Conservation (phyloP, 83 land plant genomes). For the Thuja plicata region DNA sequence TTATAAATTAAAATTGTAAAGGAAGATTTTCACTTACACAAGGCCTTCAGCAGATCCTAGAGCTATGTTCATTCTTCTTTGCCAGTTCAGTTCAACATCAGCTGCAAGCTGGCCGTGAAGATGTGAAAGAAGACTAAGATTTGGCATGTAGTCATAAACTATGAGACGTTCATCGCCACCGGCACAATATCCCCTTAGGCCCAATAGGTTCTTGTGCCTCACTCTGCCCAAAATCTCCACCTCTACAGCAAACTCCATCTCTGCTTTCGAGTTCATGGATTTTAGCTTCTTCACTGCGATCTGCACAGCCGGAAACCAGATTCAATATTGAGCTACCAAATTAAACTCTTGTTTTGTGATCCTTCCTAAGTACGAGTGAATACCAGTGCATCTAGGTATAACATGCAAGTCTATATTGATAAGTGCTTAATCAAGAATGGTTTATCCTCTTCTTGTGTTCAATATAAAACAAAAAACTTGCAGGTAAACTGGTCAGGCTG, state of each 20-base stretch:
- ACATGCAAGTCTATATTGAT: not conserved
- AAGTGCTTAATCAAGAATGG: not conserved
- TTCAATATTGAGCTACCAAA: not conserved
- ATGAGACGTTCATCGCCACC: constrained; percentile 50
- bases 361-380: not conserved
- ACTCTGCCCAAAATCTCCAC: constrained; percentile 66
- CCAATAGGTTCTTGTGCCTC: constrained; percentile 56
- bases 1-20: not conserved
- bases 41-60: constrained; percentile 63
- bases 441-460: no score
- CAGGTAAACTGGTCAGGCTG: no score
- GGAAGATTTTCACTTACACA: constrained; percentile 27
- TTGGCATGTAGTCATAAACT: constrained; percentile 69
- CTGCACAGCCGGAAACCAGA: constrained; percentile 21
- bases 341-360: not conserved
- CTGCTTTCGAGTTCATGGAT: constrained; percentile 42
- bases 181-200: constrained; percentile 54
- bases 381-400: not conserved
- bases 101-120: constrained; percentile 48
- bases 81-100: constrained; percentile 47
- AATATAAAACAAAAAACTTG: no score
- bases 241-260: constrained; percentile 72
- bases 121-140: constrained; percentile 54
- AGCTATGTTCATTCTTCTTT: constrained; percentile 38
- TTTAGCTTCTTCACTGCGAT: constrained; percentile 65